Evolutionary conservation across 1,284 basidiomycete genomes (phyloP).

Genomic region (Lentinus polychrous): DNA sequence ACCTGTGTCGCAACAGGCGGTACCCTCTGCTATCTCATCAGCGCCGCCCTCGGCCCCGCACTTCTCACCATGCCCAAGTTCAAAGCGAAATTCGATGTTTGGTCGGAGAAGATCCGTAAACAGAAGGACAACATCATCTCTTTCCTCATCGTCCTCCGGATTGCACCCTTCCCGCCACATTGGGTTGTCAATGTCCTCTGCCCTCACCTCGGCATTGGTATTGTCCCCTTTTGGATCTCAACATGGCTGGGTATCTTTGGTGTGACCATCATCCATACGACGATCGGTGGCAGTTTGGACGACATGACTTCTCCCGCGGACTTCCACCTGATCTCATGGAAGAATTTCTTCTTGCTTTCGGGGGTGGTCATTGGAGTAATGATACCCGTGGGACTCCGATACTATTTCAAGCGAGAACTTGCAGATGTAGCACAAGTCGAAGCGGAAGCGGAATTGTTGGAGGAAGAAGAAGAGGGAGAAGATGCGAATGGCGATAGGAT

Average conservation of each 20-base stretch:
- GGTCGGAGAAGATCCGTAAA: slow-evolving; percentile 66
- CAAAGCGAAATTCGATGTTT: slow-evolving; percentile 73
- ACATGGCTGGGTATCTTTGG: slow-evolving; percentile 91
- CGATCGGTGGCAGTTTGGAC: slow-evolving; percentile 90
- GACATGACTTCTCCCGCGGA: slow-evolving; percentile 92
- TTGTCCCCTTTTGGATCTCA: slow-evolving; percentile 84
- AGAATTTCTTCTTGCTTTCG: slow-evolving; percentile 76
- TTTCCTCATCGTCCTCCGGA: slow-evolving; percentile 89
- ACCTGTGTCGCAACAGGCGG: slow-evolving; percentile 89
- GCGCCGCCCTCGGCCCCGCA: slow-evolving; percentile 84
- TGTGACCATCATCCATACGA: slow-evolving; percentile 90
- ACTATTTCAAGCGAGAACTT: slow-evolving; percentile 53
- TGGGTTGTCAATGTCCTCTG: slow-evolving; percentile 94
- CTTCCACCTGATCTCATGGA: slow-evolving; percentile 87
- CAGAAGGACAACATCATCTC: slow-evolving; percentile 79
- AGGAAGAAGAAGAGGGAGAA: slow-evolving; percentile 25
- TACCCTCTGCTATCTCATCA: slow-evolving; percentile 89
- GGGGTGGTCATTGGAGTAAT: slow-evolving; percentile 87
- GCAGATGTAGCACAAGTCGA: slow-evolving; percentile 42
- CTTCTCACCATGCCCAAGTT: slow-evolving; percentile 82
- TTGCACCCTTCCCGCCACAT: slow-evolving; percentile 94
- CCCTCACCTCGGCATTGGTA: slow-evolving; percentile 87
- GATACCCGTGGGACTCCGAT: slow-evolving; percentile 85
- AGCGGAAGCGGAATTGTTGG: slow-evolving; percentile 33
- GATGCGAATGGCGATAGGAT: slow-evolving; percentile 40